phyloP scores from a whole-genome alignment of 2,329 filamentous ascomycete species.

The Immersiporthe knoxdaviesiana region DNA sequence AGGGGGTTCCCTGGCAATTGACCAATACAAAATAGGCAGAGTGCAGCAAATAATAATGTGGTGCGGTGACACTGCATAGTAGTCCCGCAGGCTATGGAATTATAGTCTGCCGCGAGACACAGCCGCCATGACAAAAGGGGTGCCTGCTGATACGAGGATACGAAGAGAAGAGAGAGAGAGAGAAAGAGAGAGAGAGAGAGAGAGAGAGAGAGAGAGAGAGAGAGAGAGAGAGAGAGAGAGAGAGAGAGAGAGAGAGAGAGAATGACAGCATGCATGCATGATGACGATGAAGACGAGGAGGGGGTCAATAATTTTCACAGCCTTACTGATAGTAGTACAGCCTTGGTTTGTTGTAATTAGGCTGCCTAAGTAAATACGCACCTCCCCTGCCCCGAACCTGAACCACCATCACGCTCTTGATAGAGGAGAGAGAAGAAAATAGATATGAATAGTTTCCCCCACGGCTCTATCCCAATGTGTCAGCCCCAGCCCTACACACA shows the following conservation, averaged over 20 bases:
- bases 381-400: too few species aligned
- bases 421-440: neutral
- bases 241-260: too few species aligned
- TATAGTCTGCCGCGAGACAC: neutral
- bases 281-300: neutral
- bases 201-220: too few species aligned
- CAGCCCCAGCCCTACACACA: neutral
- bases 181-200: too few species aligned
- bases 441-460: neutral
- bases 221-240: too few species aligned
- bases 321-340: neutral
- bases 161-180: neutral
- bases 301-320: neutral
- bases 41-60: neutral
- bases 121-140: neutral
- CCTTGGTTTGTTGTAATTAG: neutral
- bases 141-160: neutral
- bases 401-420: neutral
- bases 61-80: constrained; percentile 8
- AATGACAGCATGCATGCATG: neutral
- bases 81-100: neutral
- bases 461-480: neutral
- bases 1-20: neutral
- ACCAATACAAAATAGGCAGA: neutral
- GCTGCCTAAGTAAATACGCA: neutral